Evolutionary conservation across 306 rosid species (phyloP).

Genomic region (Phaseolus lunatus): DNA sequence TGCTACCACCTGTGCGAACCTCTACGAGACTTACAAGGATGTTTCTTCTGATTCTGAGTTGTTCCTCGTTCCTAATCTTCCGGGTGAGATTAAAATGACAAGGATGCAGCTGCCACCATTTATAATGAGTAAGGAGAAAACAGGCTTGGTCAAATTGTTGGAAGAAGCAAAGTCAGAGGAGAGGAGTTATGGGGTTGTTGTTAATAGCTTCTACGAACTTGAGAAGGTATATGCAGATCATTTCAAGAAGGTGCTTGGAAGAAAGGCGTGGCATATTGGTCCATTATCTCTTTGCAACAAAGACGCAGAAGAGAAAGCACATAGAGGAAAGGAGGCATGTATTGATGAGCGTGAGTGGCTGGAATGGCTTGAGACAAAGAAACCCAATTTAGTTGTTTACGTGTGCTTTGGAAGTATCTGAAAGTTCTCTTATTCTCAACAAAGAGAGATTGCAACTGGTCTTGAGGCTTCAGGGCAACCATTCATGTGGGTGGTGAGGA

Average conservation of each 20-base stretch:
- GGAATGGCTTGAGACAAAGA: too few relatives aligned
- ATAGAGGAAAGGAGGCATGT: slow-evolving; percentile 25
- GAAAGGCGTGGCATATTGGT: slow-evolving; percentile 67
- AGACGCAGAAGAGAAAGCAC: neutral
- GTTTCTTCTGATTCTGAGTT: slow-evolving; percentile 51
- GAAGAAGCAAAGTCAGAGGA: neutral
- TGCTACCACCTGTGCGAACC: neutral
- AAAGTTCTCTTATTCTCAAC: too few relatives aligned
- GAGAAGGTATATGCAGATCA: slow-evolving; percentile 57
- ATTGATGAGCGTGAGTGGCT: slow-evolving; percentile 36
- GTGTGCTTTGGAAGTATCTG: too few relatives aligned
- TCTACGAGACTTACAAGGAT: slow-evolving; percentile 41
- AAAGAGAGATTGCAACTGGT: too few relatives aligned
- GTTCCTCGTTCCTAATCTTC: slow-evolving; percentile 42
- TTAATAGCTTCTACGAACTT: slow-evolving; percentile 67
- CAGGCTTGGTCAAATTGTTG: too few relatives aligned
- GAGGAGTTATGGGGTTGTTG: slow-evolving; percentile 58
- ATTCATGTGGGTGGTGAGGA: too few relatives aligned
- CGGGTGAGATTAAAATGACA: slow-evolving; percentile 47
- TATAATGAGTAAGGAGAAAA: too few relatives aligned
- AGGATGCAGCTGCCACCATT: slow-evolving; percentile 11
- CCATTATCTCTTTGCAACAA: slow-evolving; percentile 52
- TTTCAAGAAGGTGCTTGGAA: slow-evolving; percentile 43
- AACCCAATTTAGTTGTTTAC: too few relatives aligned
- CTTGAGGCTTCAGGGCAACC: too few relatives aligned